Conservation (phyloP, 805 yeast genomes). For the Groenewaldozyma salmanticensis region DNA sequence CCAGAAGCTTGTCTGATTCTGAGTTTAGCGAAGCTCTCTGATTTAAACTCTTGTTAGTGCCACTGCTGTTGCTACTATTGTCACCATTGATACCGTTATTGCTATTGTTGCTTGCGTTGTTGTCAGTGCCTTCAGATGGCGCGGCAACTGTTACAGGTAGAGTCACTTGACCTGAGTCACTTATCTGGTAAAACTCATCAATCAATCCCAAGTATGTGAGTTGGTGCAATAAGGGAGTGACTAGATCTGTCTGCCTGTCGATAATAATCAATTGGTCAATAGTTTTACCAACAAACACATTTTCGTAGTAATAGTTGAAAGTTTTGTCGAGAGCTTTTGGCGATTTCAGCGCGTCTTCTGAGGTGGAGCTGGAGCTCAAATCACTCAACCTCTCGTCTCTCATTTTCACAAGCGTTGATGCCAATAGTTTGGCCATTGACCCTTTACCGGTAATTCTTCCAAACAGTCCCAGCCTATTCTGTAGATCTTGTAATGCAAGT, state of each 20-base stretch:
- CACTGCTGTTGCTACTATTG: neutral
- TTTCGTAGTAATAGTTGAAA: conserved; percentile 23
- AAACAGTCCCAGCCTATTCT: conserved; percentile 33
- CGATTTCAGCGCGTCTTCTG: neutral
- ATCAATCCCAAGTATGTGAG: conserved; percentile 74
- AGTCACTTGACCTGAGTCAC: conserved; percentile 26
- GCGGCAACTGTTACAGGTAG: conserved; percentile 21
- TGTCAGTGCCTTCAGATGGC: conserved; percentile 3
- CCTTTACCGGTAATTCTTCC: conserved; percentile 57
- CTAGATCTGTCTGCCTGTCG: conserved; percentile 67
- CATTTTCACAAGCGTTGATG: conserved; percentile 29
- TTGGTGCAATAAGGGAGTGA: conserved; percentile 66
- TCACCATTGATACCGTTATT: conserved; percentile 1
- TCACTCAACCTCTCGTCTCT: conserved; percentile 26
- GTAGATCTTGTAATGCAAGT: conserved; percentile 38
- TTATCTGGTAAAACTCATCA: conserved; percentile 55
- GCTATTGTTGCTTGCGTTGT: neutral
- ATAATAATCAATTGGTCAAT: conserved; percentile 59
- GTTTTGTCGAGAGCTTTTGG: conserved; percentile 3
- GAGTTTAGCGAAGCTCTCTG: conserved; percentile 20
- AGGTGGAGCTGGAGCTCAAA: conserved; percentile 10
- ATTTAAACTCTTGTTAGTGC: conserved; percentile 6
- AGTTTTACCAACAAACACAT: conserved; percentile 23
- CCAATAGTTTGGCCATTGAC: conserved; percentile 39
- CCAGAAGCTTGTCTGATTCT: conserved; percentile 38